Evolutionary conservation across 192 early-diverging fungal species (phyloP), one percentile per base, ranked within the genome.

Genomic region (Coemansia sp.): DNA sequence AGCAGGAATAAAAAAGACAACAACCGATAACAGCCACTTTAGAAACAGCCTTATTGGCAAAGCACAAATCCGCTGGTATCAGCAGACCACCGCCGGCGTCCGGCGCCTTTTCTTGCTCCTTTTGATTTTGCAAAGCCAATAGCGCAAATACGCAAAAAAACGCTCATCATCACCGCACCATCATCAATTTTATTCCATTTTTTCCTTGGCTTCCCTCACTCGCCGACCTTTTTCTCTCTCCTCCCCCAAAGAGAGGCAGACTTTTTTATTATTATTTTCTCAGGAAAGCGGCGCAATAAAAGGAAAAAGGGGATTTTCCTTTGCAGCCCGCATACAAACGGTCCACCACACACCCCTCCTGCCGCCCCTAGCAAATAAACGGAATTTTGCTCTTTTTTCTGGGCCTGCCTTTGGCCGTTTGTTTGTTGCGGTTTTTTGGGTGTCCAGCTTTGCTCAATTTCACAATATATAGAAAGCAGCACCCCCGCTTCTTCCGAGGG

Each of bases 391-490:
- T 33, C 5, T 32, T 57, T 34, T 32, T 34, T 57, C 55, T 57
- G 32, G 12, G 32, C 34, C 18, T 2, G 53, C 53, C 53, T 34
- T 34, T 8, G 28, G 55, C 8, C 41, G 55, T 34, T 56, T 54
- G 67, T 59, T 79, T 79, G 70, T 65, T 63, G 48, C 61, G 39
- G 61, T 65, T 64, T 36, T 39, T 35, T 43, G 17, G 45, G 45
- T 48, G 45, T 48, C 45, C 59, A 51, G 45, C 63, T 70, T 67
- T 61, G 12, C 20, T 51, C 11, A 32, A 18, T 41, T 34, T 43
- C 14, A 1, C 18, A 35, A 61, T 61, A 65, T 37, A 53, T 32
- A 38, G 64, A 8, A 37, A n/a, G 51, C 35, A 37, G 51, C 64
- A 48, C 22, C 48, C 64, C 48, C 38, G 2, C 51, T 20, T 35